Evolutionary conservation across 2,329 filamentous ascomycete genomes (phyloP).

Genomic region (Trichoderma brevicompactum): DNA sequence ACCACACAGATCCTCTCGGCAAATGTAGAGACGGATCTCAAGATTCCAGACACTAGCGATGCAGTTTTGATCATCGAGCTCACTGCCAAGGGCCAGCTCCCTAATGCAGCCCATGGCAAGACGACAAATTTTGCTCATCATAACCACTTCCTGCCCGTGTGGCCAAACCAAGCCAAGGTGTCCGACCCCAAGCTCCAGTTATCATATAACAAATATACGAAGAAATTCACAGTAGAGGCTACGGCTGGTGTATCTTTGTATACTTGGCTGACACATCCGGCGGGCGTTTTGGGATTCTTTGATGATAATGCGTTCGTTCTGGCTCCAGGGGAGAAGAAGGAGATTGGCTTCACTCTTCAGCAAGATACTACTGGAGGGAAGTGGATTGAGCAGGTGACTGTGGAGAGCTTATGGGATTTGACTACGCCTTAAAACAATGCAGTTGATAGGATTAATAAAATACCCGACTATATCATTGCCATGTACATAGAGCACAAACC

Average conservation of each 20-base stretch:
- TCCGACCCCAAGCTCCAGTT: constrained; percentile 28
- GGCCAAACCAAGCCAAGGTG: constrained; percentile 31
- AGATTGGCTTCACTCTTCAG: constrained; percentile 30
- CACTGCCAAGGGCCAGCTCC: constrained; percentile 28
- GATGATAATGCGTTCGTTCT: constrained; percentile 33
- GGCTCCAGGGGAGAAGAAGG: constrained; percentile 29
- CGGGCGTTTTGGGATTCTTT: constrained; percentile 31
- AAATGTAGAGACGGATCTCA: constrained; percentile 26
- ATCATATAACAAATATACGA: constrained; percentile 24
- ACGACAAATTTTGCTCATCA: constrained; percentile 27
- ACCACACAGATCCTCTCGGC: constrained; percentile 25
- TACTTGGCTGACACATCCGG: constrained; percentile 31
- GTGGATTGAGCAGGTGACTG: constrained; percentile 30
- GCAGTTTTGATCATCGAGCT: constrained; percentile 29
- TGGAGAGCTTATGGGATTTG: constrained; percentile 32
- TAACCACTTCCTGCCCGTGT: constrained; percentile 29
- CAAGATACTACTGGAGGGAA: constrained; percentile 21
- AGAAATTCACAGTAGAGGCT: constrained; percentile 30
- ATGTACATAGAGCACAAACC: no score
- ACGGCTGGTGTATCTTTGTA: constrained; percentile 31
- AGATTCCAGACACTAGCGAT: constrained; percentile 25
- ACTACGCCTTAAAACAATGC: constrained; percentile 2
- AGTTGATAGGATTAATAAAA: background rate
- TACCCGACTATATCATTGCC: background rate
- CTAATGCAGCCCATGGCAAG: constrained; percentile 14